Conservation (phyloP, 768 basidiomycete species). For the Rhizopogon vesiculosus region DNA sequence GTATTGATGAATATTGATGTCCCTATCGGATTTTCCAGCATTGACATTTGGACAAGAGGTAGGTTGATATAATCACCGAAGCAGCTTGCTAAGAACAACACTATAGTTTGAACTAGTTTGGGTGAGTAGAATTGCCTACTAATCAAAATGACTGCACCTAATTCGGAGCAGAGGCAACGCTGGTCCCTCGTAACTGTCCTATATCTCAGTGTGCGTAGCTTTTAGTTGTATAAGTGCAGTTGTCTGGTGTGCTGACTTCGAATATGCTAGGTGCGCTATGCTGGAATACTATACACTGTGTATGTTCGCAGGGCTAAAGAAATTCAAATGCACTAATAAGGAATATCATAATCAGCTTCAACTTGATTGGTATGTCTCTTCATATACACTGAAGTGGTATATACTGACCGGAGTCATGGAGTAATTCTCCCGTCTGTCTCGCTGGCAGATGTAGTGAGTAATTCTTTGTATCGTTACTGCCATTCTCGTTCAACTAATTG, state of each 20-base stretch:
- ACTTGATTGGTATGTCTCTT: not conserved
- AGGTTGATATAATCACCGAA: not conserved
- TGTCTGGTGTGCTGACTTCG: not conserved
- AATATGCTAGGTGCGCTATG: not conserved
- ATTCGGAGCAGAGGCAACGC: not conserved
- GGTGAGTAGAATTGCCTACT: not conserved
- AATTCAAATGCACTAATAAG: not conserved
- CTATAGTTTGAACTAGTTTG: not conserved
- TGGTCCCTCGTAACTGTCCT: not conserved
- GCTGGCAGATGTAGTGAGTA: not conserved
- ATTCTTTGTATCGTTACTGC: too few species aligned
- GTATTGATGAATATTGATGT: not conserved
- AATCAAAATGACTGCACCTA: not conserved
- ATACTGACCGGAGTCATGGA: not conserved
- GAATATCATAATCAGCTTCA: not conserved
- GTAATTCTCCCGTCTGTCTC: not conserved
- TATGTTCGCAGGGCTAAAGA: not conserved
- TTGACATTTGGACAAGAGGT: not conserved
- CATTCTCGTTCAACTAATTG: too few species aligned
- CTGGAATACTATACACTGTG: not conserved
- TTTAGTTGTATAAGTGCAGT: not conserved
- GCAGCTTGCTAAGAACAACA: not conserved
- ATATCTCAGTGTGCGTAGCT: not conserved
- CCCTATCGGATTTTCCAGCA: not conserved
- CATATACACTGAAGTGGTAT: too few species aligned